Base-by-base conservation (phyloP, 23 red algal species). In the Gracilaria caudata region DNA sequence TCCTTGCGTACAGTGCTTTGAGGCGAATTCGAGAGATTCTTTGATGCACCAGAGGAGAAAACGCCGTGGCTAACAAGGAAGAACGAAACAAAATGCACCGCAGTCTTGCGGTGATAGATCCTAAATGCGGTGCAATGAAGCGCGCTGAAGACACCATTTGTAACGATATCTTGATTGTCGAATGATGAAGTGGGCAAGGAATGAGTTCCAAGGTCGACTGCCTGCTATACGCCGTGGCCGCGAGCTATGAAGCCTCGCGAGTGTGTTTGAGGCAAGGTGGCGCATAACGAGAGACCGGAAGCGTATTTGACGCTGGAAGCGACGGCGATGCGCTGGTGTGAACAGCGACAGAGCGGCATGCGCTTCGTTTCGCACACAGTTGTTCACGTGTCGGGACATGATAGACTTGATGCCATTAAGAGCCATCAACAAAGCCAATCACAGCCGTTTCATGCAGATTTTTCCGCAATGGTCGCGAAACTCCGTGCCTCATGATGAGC, bases 21-120 rank as follows among this genome's bases (percentile, higher is more conserved):
- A 66, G 12, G 23, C 61, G 61, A 66, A 66, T 36, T 16, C 6
- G 32, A 66, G 2, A 11, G 4, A 66, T 7, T 29, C 25, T 3
- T 37, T 66, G 28, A 3, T 11, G 26, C 0, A 30, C 21, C 30
- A 5, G 11, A 33, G 29, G 61, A 35, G 61, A 36, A 66, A 66
- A 66, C 6, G 61, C 36, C 32, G 30, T 66, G 10, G 8, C 29
- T 19, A 75, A n/a, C 24, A 49, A 49, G 23, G 37, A n/a, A 34
- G 70, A 75, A 49, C 70, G 70, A 46, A 75, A 49, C 39, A 75
- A 75, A 30, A 47, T 47, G 70, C 43, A 49, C 25, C 70, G 70
- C 37, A 75, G 40, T 49, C 70, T 43, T 21, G 70, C 43, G 7
- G 39, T 26, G n/a, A 75, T 5, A 11, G 37, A 47, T 49, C 37